Evolutionary conservation across 2,329 filamentous ascomycete genomes (phyloP).

Genomic region (Aspergillaceae sp.): DNA sequence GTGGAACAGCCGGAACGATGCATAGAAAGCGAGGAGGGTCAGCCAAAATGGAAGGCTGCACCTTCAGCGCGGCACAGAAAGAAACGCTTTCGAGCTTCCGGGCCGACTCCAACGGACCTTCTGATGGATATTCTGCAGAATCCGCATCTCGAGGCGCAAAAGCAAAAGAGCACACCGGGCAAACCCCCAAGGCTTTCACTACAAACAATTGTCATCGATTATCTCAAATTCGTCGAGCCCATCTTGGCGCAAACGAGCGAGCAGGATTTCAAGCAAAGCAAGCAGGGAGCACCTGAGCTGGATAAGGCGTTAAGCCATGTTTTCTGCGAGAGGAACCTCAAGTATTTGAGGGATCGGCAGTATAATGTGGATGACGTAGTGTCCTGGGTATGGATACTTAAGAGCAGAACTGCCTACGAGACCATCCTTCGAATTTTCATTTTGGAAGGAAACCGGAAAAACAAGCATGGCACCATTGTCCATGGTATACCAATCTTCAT

Average conservation of each 20-base stretch:
- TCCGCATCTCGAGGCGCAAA: neutral
- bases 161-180: neutral
- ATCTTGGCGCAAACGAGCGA: slow-evolving; percentile 9
- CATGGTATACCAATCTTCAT: slow-evolving; percentile 39
- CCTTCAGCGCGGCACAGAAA: neutral
- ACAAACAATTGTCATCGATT: slow-evolving; percentile 31
- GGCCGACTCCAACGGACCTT: slow-evolving; percentile 23
- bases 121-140: slow-evolving; percentile 22
- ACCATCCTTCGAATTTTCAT: slow-evolving; percentile 30
- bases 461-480: slow-evolving; percentile 1
- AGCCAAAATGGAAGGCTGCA: neutral
- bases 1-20: neutral
- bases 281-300: slow-evolving; percentile 5
- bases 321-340: slow-evolving; percentile 21
- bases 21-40: neutral
- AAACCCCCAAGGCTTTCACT: slow-evolving; percentile 16
- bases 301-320: slow-evolving; percentile 22
- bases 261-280: neutral
- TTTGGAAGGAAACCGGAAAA: slow-evolving; percentile 17
- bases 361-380: slow-evolving; percentile 35
- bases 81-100: neutral
- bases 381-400: slow-evolving; percentile 41
- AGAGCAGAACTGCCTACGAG: slow-evolving; percentile 24
- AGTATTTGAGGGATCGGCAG: slow-evolving; percentile 23
- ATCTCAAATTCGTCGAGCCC: slow-evolving; percentile 28